Conservation (phyloP, 1,139 yeast species). For the Yamadazyma diospyri region DNA sequence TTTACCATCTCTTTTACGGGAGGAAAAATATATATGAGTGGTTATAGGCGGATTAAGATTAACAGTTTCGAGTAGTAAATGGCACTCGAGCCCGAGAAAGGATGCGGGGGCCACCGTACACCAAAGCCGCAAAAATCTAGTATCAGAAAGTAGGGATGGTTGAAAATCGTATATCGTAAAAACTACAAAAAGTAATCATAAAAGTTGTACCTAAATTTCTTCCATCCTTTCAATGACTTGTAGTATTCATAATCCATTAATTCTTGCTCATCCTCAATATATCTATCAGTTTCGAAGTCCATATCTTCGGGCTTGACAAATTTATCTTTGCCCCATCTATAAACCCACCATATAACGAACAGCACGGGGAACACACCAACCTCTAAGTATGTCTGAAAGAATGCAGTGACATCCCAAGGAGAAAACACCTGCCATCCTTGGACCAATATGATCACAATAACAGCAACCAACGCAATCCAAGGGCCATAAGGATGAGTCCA, state of each 20-base stretch:
- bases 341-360: slow-evolving; percentile 43
- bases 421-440: slow-evolving; percentile 54
- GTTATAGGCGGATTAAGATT: no score
- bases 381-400: slow-evolving; percentile 38
- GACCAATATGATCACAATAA: slow-evolving; percentile 33
- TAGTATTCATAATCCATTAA: slow-evolving; percentile 33
- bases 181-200: slow-evolving; percentile 23
- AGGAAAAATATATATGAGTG: no score
- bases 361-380: slow-evolving; percentile 36
- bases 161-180: no score
- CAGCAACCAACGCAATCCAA: slow-evolving; percentile 34
- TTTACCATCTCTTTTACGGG: no score
- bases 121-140: no score
- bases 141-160: no score
- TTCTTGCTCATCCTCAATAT: slow-evolving; percentile 51
- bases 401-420: slow-evolving; percentile 38
- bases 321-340: slow-evolving; percentile 31
- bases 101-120: no score
- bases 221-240: slow-evolving; percentile 44
- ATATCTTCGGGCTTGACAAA: slow-evolving; percentile 49
- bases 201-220: slow-evolving; percentile 33
- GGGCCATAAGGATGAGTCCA: slow-evolving; percentile 46
- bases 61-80: no score
- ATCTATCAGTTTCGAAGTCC: slow-evolving; percentile 63
- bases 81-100: no score